Conservation (phyloP, 78 protist genomes). For the Dictyostelium brefeldianum region DNA sequence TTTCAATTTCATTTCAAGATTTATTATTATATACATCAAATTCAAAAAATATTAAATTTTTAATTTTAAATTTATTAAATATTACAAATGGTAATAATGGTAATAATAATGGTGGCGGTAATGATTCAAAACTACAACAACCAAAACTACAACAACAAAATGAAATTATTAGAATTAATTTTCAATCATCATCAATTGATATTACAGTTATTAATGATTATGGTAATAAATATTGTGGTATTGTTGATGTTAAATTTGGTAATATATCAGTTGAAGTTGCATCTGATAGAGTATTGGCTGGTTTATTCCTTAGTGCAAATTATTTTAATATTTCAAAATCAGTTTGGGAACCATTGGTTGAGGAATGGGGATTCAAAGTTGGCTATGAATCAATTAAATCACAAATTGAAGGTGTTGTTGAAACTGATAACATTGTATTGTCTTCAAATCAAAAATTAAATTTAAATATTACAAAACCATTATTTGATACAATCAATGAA, state of each 20-base stretch:
- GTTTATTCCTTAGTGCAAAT: slow-evolving; percentile 33
- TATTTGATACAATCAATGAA: slow-evolving; percentile 20
- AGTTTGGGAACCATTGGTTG: slow-evolving; percentile 66
- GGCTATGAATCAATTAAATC: neutral
- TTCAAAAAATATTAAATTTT: slow-evolving; percentile 5
- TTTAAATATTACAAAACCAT: slow-evolving; percentile 54
- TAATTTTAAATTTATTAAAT: neutral
- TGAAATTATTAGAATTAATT: slow-evolving; percentile 18
- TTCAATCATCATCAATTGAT: slow-evolving; percentile 31
- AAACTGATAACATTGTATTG: slow-evolving; percentile 5
- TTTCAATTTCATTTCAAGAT: slow-evolving; percentile 62
- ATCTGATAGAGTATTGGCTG: neutral
- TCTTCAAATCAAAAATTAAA: slow-evolving; percentile 32
- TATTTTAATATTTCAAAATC: slow-evolving; percentile 57
- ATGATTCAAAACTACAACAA: neutral
- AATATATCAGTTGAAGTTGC: slow-evolving; percentile 44
- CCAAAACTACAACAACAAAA: neutral
- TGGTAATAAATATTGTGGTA: slow-evolving; percentile 37
- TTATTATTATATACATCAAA: slow-evolving; percentile 21
- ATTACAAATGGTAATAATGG: neutral
- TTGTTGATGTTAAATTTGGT: slow-evolving; percentile 17
- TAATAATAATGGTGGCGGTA: neutral
- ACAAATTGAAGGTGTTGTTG: neutral
- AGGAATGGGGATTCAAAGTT: slow-evolving; percentile 67
- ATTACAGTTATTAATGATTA: slow-evolving; percentile 61